Conservation (phyloP, 129 eudicot genomes). For the Logfia minima region DNA sequence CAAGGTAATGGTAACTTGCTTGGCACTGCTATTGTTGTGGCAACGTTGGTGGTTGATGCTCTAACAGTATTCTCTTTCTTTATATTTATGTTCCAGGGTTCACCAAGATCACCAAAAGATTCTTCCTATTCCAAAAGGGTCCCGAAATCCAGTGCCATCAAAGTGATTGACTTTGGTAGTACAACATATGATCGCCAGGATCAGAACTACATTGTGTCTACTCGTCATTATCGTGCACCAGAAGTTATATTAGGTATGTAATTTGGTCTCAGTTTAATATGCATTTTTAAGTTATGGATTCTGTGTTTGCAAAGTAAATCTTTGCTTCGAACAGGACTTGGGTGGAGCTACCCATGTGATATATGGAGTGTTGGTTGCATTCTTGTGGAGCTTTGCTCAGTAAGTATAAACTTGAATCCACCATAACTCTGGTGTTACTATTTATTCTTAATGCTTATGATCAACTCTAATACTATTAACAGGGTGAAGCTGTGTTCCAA, state of each 20-base stretch:
- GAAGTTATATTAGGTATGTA: conserved; percentile 82
- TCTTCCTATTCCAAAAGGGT: conserved; percentile 60
- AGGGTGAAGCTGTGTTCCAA: conserved; percentile 94
- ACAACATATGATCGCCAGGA: conserved; percentile 66
- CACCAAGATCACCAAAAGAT: conserved; percentile 70
- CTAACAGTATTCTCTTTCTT: neutral
- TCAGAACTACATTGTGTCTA: conserved; percentile 82
- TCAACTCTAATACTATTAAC: neutral
- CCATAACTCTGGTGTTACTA: neutral
- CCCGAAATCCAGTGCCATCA: conserved; percentile 92
- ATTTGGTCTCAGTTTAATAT: neutral
- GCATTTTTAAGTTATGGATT: neutral
- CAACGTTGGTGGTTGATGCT: neutral
- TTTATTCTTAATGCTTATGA: neutral
- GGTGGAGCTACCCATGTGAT: conserved; percentile 96
- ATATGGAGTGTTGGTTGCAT: conserved; percentile 98
- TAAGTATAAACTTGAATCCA: conserved; percentile 30
- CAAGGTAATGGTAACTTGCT: conserved; percentile 48
- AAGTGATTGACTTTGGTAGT: conserved; percentile 95
- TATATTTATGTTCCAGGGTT: conserved; percentile 37
- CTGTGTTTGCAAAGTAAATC: neutral
- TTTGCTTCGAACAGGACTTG: conserved; percentile 50
- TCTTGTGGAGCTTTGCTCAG: conserved; percentile 87
- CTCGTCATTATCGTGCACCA: conserved; percentile 94
- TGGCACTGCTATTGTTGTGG: neutral